Evolutionary conservation across 306 rosid species (phyloP).

Genomic region (Mimosa pudica): DNA sequence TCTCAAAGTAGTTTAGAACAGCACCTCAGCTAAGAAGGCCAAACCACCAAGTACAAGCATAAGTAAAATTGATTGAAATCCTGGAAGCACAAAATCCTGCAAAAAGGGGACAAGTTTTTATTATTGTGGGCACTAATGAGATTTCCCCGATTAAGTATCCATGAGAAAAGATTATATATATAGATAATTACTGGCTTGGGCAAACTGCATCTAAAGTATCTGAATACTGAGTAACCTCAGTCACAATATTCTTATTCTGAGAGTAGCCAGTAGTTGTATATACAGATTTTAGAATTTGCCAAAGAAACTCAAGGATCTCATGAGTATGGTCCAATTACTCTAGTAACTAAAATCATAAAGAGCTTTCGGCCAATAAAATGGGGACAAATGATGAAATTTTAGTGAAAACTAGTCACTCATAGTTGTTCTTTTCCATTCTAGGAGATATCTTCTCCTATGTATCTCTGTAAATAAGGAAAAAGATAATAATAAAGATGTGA

Average conservation of each 20-base stretch:
- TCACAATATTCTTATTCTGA: not conserved
- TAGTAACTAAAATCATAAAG: not conserved
- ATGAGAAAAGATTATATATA: not conserved
- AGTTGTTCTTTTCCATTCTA: not conserved
- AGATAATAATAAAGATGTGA: not conserved
- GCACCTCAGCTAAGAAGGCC: slow-evolving; percentile 84
- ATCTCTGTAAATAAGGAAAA: not conserved
- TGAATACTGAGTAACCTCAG: not conserved
- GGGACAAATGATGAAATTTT: not conserved
- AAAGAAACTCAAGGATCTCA: slow-evolving; percentile 7
- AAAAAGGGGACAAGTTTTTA: slow-evolving; percentile 11
- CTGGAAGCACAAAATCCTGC: slow-evolving; percentile 75
- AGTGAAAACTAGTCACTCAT: not conserved
- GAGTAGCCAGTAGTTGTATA: slow-evolving; percentile 8
- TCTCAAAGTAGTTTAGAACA: slow-evolving; percentile 25
- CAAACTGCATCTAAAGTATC: slow-evolving; percentile 22
- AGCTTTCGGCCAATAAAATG: not conserved
- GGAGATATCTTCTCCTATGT: not conserved
- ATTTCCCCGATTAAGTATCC: not conserved
- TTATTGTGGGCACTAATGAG: not conserved
- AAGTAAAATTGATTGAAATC: slow-evolving; percentile 47
- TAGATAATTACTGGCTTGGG: not conserved
- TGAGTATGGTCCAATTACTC: not conserved
- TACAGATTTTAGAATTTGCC: not conserved
- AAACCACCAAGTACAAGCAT: slow-evolving; percentile 63